phyloP scores from a whole-genome alignment of 78 protist genomes.

The Dictyostelium intermedium region DNA sequence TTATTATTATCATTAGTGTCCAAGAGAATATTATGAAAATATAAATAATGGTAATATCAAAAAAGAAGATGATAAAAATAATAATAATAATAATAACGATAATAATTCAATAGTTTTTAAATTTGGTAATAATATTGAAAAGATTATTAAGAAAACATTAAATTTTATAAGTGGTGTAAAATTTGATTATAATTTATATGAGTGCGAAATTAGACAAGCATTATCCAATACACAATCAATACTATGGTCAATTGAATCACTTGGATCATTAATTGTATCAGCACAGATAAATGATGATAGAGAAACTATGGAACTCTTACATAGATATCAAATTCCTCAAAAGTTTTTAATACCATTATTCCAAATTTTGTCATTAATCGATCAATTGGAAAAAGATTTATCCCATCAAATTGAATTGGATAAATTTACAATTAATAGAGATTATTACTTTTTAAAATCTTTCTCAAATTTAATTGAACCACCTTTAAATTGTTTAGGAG shows the following conservation, averaged over 20 bases:
- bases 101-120: not conserved
- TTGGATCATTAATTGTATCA: conserved; percentile 11
- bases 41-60: not conserved
- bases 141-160: not conserved
- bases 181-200: conserved; percentile 31
- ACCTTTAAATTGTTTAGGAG: conserved; percentile 37
- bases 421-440: conserved; percentile 21
- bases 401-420: not conserved
- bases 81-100: not conserved
- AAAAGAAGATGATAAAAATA: not conserved
- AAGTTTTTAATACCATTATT: conserved; percentile 32
- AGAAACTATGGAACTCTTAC: not conserved
- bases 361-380: not conserved
- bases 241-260: conserved; percentile 29
- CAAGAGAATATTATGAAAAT: conserved; percentile 29
- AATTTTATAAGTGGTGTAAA: conserved; percentile 4
- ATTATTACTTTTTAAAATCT: conserved; percentile 1
- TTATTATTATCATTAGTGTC: not conserved
- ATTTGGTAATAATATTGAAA: not conserved
- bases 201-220: conserved; percentile 53
- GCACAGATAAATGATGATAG: not conserved
- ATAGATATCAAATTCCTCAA: conserved; percentile 40
- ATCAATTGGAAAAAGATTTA: not conserved
- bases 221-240: conserved; percentile 51
- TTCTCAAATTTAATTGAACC: not conserved